Evolutionary conservation across 768 basidiomycete species (phyloP).

Genomic region (Pholiota molesta): DNA sequence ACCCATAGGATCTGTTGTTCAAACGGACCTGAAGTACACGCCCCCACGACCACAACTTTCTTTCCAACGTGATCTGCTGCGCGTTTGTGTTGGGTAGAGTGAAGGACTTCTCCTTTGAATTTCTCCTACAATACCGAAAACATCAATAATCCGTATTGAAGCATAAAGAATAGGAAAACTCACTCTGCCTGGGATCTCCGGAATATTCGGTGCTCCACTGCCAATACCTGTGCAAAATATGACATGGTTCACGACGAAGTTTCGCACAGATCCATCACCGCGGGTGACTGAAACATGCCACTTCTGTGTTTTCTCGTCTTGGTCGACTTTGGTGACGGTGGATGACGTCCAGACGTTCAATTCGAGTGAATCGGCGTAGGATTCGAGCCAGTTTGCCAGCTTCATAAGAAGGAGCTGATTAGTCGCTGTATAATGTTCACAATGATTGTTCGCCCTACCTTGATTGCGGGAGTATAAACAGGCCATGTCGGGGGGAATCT

Average conservation of each 20-base stretch:
- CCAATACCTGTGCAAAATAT: constrained; percentile 60
- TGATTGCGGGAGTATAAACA: constrained; percentile 50
- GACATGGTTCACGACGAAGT: constrained; percentile 50
- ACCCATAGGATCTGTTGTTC: too few species aligned
- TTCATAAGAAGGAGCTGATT: constrained; percentile 18
- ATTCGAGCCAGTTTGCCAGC: constrained; percentile 72
- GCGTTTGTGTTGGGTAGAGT: constrained; percentile 53
- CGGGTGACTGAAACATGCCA: constrained; percentile 50
- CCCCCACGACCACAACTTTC: constrained; percentile 69
- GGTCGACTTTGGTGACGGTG: constrained; percentile 38
- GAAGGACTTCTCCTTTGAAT: constrained; percentile 54
- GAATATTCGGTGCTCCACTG: constrained; percentile 48
- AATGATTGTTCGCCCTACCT: constrained; percentile 31
- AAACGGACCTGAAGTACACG: constrained; percentile 56
- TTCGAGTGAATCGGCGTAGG: constrained; percentile 60
- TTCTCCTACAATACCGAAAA: constrained; percentile 19
- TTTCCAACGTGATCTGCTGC: constrained; percentile 57
- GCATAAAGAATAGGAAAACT: neutral
- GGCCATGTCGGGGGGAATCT: constrained; percentile 67
- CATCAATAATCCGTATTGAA: neutral
- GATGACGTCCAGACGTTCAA: constrained; percentile 66
- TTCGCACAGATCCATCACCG: constrained; percentile 34
- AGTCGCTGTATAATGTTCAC: neutral
- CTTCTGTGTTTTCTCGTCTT: constrained; percentile 37
- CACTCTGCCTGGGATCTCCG: constrained; percentile 46